These are phyloP conservation scores for Cystobasidium onofrii DNA, from an alignment of 768 basidiomycete species.

Conservation along the genomic window DNA sequence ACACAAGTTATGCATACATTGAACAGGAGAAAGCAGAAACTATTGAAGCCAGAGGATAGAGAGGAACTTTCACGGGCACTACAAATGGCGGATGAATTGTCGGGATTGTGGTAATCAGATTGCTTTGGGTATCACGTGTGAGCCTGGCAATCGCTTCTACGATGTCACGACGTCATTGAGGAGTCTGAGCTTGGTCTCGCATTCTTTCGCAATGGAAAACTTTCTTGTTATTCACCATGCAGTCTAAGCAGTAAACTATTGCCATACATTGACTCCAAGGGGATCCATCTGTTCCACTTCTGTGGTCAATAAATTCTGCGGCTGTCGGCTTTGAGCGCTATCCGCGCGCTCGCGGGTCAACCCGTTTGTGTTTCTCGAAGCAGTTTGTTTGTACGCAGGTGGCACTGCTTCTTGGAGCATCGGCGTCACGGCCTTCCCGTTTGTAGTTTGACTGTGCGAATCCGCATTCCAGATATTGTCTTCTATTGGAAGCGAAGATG, in stretches of 20 bases:
- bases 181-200: too few species aligned
- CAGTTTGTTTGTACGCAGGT: not conserved
- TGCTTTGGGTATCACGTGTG: not conserved
- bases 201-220: too few species aligned
- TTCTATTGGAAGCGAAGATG: not conserved
- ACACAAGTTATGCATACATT: conserved; percentile 1
- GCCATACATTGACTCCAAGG: not conserved
- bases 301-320: not conserved
- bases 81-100: not conserved
- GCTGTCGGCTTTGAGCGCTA: not conserved
- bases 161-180: too few species aligned
- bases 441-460: not conserved
- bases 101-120: not conserved
- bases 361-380: not conserved
- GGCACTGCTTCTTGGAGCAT: too few species aligned
- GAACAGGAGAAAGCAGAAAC: not conserved
- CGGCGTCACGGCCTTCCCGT: not conserved
- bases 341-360: not conserved
- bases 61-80: not conserved
- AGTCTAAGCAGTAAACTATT: too few species aligned
- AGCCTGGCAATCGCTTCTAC: too few species aligned
- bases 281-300: not conserved
- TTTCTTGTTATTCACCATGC: too few species aligned
- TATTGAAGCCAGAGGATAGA: not conserved
- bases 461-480: not conserved